phyloP scores from a whole-genome alignment of 2,329 filamentous ascomycete species.

The Cercospora janseana region DNA sequence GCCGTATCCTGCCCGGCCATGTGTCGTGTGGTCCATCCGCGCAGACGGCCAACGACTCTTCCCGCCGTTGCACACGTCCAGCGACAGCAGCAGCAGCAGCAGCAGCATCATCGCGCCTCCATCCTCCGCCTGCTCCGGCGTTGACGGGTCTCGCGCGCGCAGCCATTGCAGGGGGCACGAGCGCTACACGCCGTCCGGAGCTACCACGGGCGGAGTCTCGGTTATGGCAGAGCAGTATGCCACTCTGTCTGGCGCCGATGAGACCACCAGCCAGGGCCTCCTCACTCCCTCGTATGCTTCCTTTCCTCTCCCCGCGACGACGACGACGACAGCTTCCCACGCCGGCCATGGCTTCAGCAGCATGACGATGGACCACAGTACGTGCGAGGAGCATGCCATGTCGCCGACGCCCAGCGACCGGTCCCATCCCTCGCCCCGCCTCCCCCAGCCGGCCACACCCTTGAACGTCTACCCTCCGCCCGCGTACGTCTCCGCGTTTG shows the following conservation, averaged over 20 bases:
- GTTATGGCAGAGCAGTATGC: constrained; percentile 3
- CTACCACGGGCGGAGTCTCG: neutral
- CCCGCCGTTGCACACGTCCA: too few species aligned
- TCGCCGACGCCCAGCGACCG: constrained; percentile 9
- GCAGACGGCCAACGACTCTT: too few species aligned
- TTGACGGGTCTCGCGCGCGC: too few species aligned
- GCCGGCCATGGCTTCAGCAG: constrained; percentile 15
- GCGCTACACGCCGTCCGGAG: neutral
- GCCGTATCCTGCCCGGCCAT: too few species aligned
- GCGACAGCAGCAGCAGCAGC: too few species aligned
- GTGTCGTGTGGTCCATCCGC: too few species aligned
- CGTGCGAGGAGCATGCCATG: constrained; percentile 19
- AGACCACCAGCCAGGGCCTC: neutral
- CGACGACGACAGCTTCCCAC: constrained; percentile 9
- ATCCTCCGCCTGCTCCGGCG: too few species aligned
- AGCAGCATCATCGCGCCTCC: too few species aligned
- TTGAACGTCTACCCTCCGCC: constrained; percentile 66
- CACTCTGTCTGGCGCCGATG: neutral
- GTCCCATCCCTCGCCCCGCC: constrained; percentile 11
- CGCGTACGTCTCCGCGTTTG: constrained; percentile 81
- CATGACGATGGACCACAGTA: constrained; percentile 8
- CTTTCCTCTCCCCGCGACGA: constrained; percentile 17
- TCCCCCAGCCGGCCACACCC: constrained; percentile 22
- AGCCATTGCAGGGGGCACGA: neutral
- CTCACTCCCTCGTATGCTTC: constrained; percentile 15